phyloP scores from a whole-genome alignment of 108 stramenopile genomes.

The Hondaea fermentalgiana region DNA sequence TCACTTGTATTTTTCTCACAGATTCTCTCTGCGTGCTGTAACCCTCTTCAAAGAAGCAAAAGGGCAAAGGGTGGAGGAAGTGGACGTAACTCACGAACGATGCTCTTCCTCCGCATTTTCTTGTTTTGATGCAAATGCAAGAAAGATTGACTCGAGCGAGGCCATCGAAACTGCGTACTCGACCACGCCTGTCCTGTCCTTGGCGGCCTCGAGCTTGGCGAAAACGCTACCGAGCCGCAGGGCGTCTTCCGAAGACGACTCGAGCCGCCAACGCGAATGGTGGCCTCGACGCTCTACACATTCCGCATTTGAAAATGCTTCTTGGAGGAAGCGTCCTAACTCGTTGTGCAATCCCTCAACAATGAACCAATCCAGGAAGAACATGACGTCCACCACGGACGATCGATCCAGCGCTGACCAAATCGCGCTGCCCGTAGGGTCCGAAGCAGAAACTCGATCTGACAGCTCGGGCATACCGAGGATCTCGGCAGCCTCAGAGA shows the following conservation, averaged over 20 bases:
- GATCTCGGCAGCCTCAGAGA: background rate
- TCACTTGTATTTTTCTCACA: no score
- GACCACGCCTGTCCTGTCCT: background rate
- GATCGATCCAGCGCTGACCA: background rate
- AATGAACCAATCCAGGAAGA: background rate
- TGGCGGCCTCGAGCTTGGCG: constrained; percentile 18
- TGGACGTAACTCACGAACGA: background rate
- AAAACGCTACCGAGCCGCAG: constrained; percentile 25
- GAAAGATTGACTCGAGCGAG: constrained; percentile 31
- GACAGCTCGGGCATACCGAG: background rate
- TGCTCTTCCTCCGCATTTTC: background rate
- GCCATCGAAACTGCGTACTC: constrained; percentile 29
- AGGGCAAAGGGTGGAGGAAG: no score
- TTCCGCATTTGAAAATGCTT: background rate
- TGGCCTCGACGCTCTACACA: background rate
- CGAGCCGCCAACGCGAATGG: background rate
- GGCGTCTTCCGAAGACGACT: background rate
- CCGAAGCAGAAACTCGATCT: background rate
- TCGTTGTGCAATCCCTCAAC: background rate
- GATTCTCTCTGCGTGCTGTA: no score
- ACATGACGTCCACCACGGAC: background rate
- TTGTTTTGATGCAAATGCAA: constrained; percentile 15
- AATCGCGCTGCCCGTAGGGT: background rate
- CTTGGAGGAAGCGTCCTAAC: background rate
- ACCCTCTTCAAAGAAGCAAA: no score